Evolutionary conservation across 805 yeast species (phyloP).

Genomic region (Starmera quercuum): DNA sequence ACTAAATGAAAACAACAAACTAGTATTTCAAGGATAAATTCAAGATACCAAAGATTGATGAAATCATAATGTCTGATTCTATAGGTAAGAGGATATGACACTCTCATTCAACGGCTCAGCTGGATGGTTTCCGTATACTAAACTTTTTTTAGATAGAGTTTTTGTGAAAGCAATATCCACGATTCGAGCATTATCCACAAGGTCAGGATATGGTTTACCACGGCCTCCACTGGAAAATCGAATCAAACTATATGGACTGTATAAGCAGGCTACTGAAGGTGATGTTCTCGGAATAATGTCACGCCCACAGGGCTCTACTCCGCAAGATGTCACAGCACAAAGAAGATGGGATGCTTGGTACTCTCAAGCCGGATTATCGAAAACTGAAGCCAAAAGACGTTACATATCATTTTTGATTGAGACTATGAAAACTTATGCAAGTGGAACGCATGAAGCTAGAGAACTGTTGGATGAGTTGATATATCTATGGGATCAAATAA

Average conservation of each 20-base stretch:
- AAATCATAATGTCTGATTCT: slow-evolving; percentile 39
- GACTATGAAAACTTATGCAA: slow-evolving; percentile 65
- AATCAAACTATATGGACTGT: slow-evolving; percentile 67
- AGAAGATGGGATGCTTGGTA: slow-evolving; percentile 88
- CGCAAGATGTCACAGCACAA: slow-evolving; percentile 60
- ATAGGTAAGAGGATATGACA: slow-evolving; percentile 27
- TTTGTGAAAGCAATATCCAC: slow-evolving; percentile 79
- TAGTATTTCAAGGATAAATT: too few species aligned
- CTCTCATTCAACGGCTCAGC: too few species aligned
- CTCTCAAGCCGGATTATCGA: slow-evolving; percentile 56
- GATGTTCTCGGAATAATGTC: slow-evolving; percentile 63
- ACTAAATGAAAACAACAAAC: too few species aligned
- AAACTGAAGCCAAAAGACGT: slow-evolving; percentile 64
- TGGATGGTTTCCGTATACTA: neutral
- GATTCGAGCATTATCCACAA: slow-evolving; percentile 61
- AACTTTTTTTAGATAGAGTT: slow-evolving; percentile 48
- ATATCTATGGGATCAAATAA: slow-evolving; percentile 66
- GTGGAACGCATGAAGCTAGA: slow-evolving; percentile 57
- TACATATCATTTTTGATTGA: slow-evolving; percentile 64
- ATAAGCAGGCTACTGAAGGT: slow-evolving; percentile 88
- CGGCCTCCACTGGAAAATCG: slow-evolving; percentile 71
- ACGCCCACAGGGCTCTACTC: slow-evolving; percentile 51
- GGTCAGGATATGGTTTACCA: slow-evolving; percentile 57
- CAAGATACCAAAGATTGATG: too few species aligned
- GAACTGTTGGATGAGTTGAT: slow-evolving; percentile 64